Evolutionary conservation across 805 yeast species (phyloP), one percentile per base, ranked within the genome.

Genomic region (Metschnikowia baotianmanensis): DNA sequence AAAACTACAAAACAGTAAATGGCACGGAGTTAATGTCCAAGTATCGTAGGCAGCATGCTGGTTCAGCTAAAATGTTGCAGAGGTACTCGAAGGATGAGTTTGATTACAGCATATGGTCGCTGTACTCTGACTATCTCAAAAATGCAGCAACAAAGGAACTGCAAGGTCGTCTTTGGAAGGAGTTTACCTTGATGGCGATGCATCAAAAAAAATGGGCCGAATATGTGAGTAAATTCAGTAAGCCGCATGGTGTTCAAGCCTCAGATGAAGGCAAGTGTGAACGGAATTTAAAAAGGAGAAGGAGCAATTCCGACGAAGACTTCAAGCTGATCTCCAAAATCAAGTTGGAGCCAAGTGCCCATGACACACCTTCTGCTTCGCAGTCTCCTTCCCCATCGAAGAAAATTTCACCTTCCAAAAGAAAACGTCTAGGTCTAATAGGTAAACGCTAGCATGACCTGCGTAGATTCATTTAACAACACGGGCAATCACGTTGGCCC

Each of bases 1-100:
- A 63, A 32, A 69, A 67, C 46, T 65, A 63, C 45, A 60, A 53
- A 39, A 54, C 59, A 3, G 50, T 61, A 28, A 63, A 65, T 38
- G 71, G 71, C 2, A 47, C 54, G 4, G 71, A 65, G 30, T 49
- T 65, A 23, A 53, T 69, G 24, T 50, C 47, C 22, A 61, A 57
- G 38, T 69, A 60, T 46, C 43, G 40, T 22, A 38, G 53, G 6
- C 52, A 51, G 34, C 47, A 51, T 26, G 44, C 43, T 2, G 48
- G 33, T 9, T 45, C 43, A 1, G 34, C 45, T 20, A 13, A 12
- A 24, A 10, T 18, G 7, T 27, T 47, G 31, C 15, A 22, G 13
- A 34, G 26, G 27, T 42, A 31, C 29, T 26, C 39, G 15, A 38
- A 17, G 13, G 31, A 21, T 11, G 38, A 21, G 2, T 25, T 33